phyloP scores from a whole-genome alignment of 2,329 filamentous ascomycete genomes.

The Colletotrichum kahawae region DNA sequence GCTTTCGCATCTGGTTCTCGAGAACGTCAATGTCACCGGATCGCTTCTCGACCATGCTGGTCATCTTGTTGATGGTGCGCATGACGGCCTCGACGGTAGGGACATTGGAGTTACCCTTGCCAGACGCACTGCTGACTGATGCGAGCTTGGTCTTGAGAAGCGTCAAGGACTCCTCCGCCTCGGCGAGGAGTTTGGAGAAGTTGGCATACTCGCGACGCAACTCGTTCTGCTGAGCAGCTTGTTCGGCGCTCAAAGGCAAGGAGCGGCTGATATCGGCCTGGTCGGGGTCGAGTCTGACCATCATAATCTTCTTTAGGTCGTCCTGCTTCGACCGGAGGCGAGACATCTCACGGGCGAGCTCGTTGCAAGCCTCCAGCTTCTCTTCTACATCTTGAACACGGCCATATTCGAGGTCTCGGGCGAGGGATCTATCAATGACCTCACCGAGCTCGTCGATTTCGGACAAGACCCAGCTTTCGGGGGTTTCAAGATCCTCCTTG shows the following conservation, averaged over 20 bases:
- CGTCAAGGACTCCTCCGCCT: conserved; percentile 81
- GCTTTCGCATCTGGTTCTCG: conserved; percentile 82
- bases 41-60: conserved; percentile 87
- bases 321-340: conserved; percentile 77
- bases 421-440: conserved; percentile 69
- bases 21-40: conserved; percentile 90
- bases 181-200: conserved; percentile 75
- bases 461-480: conserved; percentile 74
- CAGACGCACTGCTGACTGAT: conserved; percentile 54
- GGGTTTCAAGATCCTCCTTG: conserved; percentile 71
- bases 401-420: conserved; percentile 68
- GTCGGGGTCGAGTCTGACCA: conserved; percentile 70
- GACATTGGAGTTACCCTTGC: conserved; percentile 52
- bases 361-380: conserved; percentile 71
- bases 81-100: conserved; percentile 93
- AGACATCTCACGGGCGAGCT: conserved; percentile 72
- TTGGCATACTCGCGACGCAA: conserved; percentile 76
- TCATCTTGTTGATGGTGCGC: conserved; percentile 92
- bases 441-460: conserved; percentile 74
- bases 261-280: conserved; percentile 67
- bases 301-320: conserved; percentile 79
- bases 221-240: conserved; percentile 82
- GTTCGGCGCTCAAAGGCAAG: conserved; percentile 83
- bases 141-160: conserved; percentile 81
- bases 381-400: conserved; percentile 71